phyloP scores from a whole-genome alignment of 306 rosid genomes.

The Quercus engelmannii region DNA sequence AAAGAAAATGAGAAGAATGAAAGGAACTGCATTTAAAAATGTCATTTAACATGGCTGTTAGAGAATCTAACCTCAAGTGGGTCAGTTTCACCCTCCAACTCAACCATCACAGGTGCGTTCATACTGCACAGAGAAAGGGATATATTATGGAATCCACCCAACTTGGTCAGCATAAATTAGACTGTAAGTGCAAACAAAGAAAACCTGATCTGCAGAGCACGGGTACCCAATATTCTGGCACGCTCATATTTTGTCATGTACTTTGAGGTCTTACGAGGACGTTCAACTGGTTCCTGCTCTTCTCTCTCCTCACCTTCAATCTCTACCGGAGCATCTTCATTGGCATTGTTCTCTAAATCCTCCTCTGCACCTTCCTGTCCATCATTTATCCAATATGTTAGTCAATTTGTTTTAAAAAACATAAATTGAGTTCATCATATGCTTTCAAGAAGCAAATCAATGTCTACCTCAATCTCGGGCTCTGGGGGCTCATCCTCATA shows the following conservation, averaged over 20 bases:
- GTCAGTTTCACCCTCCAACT: constrained; percentile 94
- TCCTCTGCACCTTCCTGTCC: constrained; percentile 89
- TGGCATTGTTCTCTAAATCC: constrained; percentile 59
- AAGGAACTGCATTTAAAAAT: background rate
- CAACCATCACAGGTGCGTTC: constrained; percentile 98
- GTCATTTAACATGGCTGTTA: background rate
- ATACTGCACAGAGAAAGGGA: constrained; percentile 49
- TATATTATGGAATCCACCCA: background rate
- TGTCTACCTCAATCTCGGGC: constrained; percentile 77
- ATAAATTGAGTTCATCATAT: background rate
- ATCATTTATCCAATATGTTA: constrained; percentile 5
- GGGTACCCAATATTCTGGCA: constrained; percentile 91
- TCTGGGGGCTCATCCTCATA: constrained; percentile 86
- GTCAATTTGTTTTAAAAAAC: background rate
- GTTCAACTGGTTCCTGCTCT: constrained; percentile 36
- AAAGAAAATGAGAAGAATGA: background rate
- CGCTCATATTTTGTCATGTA: constrained; percentile 95
- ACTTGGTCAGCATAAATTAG: background rate
- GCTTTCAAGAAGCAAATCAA: background rate
- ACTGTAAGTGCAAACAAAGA: background rate
- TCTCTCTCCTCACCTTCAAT: constrained; percentile 62
- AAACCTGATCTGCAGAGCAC: constrained; percentile 94
- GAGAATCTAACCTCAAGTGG: constrained; percentile 72
- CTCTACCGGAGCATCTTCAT: constrained; percentile 58
- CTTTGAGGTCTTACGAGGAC: constrained; percentile 73